phyloP scores from a whole-genome alignment of 1,139 yeast species.

The Hyphopichia pseudoburtonii region DNA sequence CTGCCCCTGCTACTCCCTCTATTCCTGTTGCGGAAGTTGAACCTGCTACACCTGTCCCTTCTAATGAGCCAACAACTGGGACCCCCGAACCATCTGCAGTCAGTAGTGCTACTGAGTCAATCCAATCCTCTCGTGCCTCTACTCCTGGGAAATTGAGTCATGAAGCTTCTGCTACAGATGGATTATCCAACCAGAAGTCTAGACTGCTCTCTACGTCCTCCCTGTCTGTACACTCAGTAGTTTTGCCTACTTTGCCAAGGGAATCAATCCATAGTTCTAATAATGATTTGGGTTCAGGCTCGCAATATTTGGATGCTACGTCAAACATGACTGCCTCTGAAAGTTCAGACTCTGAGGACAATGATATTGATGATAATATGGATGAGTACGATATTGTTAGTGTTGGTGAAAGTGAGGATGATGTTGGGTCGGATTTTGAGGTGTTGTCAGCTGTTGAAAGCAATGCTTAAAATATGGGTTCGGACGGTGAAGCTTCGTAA shows the following conservation, averaged over 20 bases:
- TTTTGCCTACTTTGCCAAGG: constrained; percentile 36
- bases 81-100: no score
- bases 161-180: no score
- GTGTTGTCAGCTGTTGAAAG: constrained; percentile 33
- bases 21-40: no score
- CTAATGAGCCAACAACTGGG: no score
- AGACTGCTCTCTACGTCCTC: constrained; percentile 1
- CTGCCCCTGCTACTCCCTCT: no score
- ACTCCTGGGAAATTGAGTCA: no score
- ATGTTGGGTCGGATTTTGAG: constrained; percentile 39
- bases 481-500: no score
- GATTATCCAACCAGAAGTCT: no score
- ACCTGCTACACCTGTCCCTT: no score
- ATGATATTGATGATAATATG: constrained; percentile 12
- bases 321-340: constrained; percentile 8
- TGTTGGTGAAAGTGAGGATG: constrained; percentile 24
- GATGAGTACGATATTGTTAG: constrained; percentile 39
- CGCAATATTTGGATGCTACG: constrained; percentile 27
- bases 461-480: constrained; percentile 6
- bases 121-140: no score
- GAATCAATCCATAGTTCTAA: constrained; percentile 19
- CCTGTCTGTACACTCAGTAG: constrained; percentile 31
- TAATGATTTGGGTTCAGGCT: constrained; percentile 13
- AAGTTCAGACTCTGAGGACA: constrained; percentile 7
- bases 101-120: no score